phyloP scores from a whole-genome alignment of 345 rosid species.

The Nephelium lappaceum region DNA sequence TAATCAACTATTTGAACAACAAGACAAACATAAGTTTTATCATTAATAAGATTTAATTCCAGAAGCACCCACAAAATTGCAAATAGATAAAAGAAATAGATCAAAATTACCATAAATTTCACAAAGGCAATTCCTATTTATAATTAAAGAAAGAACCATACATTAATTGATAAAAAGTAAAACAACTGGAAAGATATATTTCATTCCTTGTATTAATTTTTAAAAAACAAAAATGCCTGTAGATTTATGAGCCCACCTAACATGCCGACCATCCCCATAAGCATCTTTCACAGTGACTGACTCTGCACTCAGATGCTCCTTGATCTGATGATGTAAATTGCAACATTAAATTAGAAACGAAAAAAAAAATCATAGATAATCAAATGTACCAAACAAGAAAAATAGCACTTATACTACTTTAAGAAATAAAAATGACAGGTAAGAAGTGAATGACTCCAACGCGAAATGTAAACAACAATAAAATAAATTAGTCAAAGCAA shows the following conservation, averaged over 20 bases:
- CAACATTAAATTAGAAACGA: background rate
- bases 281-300: slow-evolving; percentile 81
- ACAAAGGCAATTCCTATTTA: background rate
- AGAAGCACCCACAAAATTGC: background rate
- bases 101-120: background rate
- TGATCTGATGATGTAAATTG: slow-evolving; percentile 52
- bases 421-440: no score
- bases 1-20: background rate
- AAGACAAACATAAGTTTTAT: background rate
- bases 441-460: no score
- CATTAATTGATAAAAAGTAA: background rate
- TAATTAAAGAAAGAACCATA: no score
- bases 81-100: background rate
- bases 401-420: background rate
- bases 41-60: background rate
- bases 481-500: no score
- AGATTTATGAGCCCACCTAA: slow-evolving; percentile 50
- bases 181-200: background rate
- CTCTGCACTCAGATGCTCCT: slow-evolving; percentile 77
- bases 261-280: slow-evolving; percentile 97
- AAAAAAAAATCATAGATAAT: background rate
- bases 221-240: background rate
- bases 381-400: background rate
- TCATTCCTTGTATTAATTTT: background rate
- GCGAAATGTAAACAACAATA: no score